Evolutionary conservation across 129 eudicot species (phyloP).

Genomic region (Helichrysum umbraculigerum): DNA sequence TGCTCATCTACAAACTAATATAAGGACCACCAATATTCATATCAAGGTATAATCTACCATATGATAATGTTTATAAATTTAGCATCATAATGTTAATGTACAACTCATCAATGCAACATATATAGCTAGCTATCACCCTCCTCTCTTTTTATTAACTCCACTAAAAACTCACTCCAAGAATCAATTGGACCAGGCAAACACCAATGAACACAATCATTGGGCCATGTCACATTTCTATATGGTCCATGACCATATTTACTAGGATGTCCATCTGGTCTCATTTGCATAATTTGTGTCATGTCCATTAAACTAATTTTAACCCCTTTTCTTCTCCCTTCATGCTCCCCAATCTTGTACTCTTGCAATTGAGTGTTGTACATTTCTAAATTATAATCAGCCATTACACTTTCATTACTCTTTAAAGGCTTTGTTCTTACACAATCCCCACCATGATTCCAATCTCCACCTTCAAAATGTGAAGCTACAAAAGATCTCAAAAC

Average conservation of each 20-base stretch:
- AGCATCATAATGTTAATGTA: neutral
- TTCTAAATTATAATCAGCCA: slow-evolving; percentile 53
- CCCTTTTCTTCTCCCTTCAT: slow-evolving; percentile 46
- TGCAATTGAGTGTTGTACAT: slow-evolving; percentile 57
- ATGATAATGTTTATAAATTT: too few species aligned
- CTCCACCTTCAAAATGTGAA: slow-evolving; percentile 77
- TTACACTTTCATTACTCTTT: slow-evolving; percentile 38
- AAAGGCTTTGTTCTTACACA: slow-evolving; percentile 29
- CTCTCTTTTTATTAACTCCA: slow-evolving; percentile 58
- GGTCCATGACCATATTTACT: slow-evolving; percentile 75
- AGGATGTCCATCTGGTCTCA: slow-evolving; percentile 94
- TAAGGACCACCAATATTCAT: too few species aligned
- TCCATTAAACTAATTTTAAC: slow-evolving; percentile 50
- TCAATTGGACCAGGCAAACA: slow-evolving; percentile 83
- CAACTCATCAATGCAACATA: neutral
- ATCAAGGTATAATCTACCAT: too few species aligned
- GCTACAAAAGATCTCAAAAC: slow-evolving; percentile 69
- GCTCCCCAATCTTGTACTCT: slow-evolving; percentile 54
- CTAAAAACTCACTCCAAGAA: slow-evolving; percentile 66
- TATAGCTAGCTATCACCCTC: neutral
- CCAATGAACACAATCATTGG: slow-evolving; percentile 83
- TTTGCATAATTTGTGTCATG: slow-evolving; percentile 50
- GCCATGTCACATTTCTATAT: slow-evolving; percentile 36
- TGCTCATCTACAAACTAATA: too few species aligned
- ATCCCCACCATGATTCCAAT: slow-evolving; percentile 83